Base-by-base conservation (phyloP, 2,329 filamentous ascomycete species). In the Fusarium hainanense region DNA sequence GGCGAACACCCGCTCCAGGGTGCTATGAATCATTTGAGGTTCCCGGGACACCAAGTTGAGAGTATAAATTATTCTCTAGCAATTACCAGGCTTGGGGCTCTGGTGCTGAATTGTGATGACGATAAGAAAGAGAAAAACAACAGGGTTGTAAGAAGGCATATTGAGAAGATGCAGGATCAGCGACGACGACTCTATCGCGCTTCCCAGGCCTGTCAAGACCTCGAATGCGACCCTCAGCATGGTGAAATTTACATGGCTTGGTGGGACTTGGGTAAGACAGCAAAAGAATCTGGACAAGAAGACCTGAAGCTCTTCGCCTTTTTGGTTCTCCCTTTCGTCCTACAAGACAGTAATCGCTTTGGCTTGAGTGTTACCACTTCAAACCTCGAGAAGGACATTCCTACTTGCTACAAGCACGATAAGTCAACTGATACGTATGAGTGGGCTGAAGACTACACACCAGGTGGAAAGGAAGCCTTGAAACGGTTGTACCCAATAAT, bases 361-460 rank as follows among this genome's bases (percentile, higher is more conserved):
- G 32, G 16, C 9, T 0, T 37, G 34, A 37, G 34, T 0, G 34
- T 37, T 0, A 37, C 34, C 34, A 37, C 34, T 0, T 37, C 16
- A 0, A 37, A 37, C 34, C 34, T 37, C 5, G 0, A 4, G 4
- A 11, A n/a, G 0, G 34, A 37, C 16, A 37, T 37, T 37, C 34
- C 34, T 0, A 7, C 0, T 7, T 37, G 18, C 9, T 37, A 37
- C 18, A 6, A 37, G 34, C 1, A n/a, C 34, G 1, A 37, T 6
- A 2, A 0, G 3, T 37, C 34, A 11, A 37, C 5, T 1, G 0
- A 2, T 7, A 11, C 0, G 0, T 37, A 6, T n/a, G 34, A 1
- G 0, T 37, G 34, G 34, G 1, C 34, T n/a, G 2, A n/a, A n/a
- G 34, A 7, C 18, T n/a, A 37, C 34, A 37, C 0, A 9, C 3